phyloP scores from a whole-genome alignment of 176 grass and related monocot species.

The Triticum urartu region DNA sequence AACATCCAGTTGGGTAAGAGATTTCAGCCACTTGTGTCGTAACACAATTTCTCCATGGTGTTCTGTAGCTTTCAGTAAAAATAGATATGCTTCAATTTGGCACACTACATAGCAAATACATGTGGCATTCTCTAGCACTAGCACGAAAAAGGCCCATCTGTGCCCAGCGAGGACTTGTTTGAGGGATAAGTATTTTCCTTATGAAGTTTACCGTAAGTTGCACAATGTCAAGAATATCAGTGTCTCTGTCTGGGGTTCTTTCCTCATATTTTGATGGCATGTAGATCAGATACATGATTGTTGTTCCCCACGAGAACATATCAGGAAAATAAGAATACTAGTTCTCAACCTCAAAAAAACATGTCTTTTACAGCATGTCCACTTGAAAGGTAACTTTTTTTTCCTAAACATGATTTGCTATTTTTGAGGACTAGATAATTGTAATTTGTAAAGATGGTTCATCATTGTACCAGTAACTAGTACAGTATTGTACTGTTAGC shows the following conservation, averaged over 20 bases:
- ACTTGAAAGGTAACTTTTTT: neutral
- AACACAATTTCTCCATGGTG: neutral
- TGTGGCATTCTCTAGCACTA: neutral
- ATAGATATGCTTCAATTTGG: neutral
- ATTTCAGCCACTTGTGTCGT: neutral
- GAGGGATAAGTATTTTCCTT: neutral
- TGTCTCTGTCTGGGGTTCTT: neutral
- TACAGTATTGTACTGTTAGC: neutral
- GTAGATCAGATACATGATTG: neutral
- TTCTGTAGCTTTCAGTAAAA: neutral
- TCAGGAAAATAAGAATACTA: neutral
- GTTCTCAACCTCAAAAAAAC: neutral
- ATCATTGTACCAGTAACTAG: neutral
- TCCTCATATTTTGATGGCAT: constrained; percentile 18
- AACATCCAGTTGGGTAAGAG: neutral
- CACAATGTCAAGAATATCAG: neutral
- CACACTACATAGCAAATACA: neutral
- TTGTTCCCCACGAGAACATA: neutral
- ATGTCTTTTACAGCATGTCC: neutral
- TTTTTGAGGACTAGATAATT: neutral
- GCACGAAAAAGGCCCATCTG: neutral
- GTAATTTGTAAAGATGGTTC: constrained; percentile 11
- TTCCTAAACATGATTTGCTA: neutral
- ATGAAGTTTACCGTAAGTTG: neutral
- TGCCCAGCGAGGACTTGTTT: constrained; percentile 2